Conservation (phyloP, 2,329 filamentous ascomycete species). For the Colletotrichum zoysiae region DNA sequence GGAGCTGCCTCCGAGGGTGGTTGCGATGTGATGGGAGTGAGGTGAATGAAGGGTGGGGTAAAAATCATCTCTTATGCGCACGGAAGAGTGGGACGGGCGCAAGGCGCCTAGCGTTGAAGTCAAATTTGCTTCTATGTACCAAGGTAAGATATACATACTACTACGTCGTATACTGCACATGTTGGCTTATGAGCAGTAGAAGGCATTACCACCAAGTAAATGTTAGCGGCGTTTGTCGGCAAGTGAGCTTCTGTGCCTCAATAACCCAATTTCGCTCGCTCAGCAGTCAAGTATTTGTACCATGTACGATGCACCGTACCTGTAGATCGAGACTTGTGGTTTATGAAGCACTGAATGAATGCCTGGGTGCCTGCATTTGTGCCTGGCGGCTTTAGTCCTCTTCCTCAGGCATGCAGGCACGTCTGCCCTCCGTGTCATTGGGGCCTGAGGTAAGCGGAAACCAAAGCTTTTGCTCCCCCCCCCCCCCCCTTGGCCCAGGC, state of each 20-base stretch:
- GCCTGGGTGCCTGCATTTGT: background rate
- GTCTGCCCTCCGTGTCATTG: background rate
- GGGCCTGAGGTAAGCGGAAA: background rate
- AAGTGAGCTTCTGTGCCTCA: background rate
- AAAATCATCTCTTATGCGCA: background rate
- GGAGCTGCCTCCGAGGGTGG: constrained; percentile 12
- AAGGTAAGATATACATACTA: too few relatives aligned
- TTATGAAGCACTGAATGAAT: background rate
- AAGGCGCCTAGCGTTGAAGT: background rate
- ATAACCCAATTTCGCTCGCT: constrained; percentile 4
- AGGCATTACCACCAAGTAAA: background rate
- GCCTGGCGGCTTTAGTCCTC: background rate
- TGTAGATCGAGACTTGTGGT: background rate
- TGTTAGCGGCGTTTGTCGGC: constrained; percentile 11
- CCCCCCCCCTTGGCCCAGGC: background rate
- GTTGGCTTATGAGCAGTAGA: background rate
- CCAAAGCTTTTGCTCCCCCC: background rate
- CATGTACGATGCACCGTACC: too few relatives aligned
- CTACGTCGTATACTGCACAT: too few relatives aligned
- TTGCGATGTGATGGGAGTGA: too few relatives aligned
- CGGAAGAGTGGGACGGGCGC: constrained; percentile 1
- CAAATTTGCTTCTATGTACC: background rate
- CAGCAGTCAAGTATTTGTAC: background rate
- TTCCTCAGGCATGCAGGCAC: constrained; percentile 5
- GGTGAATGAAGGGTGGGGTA: background rate